Percentiles rank a stretch among this genome's conserved stretches.
These are phyloP conservation scores for Microbotryum saponariae DNA, from an alignment of 1,284 basidiomycete species.

Conservation along the genomic window DNA sequence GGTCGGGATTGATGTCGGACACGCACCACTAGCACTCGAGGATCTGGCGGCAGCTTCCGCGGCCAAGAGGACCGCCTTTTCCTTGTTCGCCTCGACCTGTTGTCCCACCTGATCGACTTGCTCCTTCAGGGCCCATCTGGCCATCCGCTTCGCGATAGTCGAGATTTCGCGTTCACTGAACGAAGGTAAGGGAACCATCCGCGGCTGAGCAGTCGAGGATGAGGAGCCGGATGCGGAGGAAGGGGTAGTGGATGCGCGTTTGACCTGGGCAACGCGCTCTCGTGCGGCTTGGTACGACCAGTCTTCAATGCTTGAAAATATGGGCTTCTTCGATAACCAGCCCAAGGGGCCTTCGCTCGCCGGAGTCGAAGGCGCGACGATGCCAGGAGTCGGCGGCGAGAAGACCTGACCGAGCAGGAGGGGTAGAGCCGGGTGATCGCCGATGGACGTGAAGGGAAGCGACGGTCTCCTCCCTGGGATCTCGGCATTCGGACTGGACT, in stretches of 20 bases:
- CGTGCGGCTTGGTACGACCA: constrained; percentile 25
- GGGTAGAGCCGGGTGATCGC: constrained; percentile 27
- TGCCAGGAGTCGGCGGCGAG: constrained; percentile 28
- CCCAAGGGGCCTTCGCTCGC: constrained; percentile 1
- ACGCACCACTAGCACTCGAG: background rate
- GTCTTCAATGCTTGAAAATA: constrained; percentile 27
- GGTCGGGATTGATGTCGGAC: background rate
- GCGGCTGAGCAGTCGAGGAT: constrained; percentile 3
- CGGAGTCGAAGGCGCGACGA: constrained; percentile 19
- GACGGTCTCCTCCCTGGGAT: too few relatives aligned
- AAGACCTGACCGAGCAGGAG: constrained; percentile 30
- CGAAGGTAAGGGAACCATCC: background rate
- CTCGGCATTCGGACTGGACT: too few relatives aligned
- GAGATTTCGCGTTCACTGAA: constrained; percentile 20
- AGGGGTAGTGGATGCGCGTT: background rate
- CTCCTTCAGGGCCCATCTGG: constrained; percentile 24
- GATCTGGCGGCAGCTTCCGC: constrained; percentile 16
- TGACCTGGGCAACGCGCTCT: constrained; percentile 4
- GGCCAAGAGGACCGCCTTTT: constrained; percentile 26
- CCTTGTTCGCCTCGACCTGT: constrained; percentile 22
- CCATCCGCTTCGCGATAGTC: constrained; percentile 23
- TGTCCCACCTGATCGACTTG: constrained; percentile 26
- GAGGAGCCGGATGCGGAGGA: background rate
- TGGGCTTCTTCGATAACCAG: constrained; percentile 9
- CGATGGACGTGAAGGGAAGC: constrained; percentile 3